Conservation (phyloP, 352 stramenopile species). For the Phytopythium boreale region DNA sequence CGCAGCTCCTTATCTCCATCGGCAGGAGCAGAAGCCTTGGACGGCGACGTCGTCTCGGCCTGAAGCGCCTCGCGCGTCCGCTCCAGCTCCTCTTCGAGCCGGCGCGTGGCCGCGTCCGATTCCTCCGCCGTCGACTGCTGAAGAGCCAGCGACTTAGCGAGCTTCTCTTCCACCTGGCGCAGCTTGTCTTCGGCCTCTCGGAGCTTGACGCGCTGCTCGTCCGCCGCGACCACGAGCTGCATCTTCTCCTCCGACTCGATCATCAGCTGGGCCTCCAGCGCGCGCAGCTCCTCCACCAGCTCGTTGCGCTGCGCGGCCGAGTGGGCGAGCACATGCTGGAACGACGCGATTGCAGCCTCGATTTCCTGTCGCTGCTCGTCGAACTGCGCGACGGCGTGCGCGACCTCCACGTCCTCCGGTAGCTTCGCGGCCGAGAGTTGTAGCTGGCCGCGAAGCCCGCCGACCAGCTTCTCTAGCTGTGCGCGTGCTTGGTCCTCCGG, state of each 20-base stretch:
- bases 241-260: conserved; percentile 49
- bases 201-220: conserved; percentile 8
- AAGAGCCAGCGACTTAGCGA: conserved; percentile 11
- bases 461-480: not conserved
- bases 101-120: conserved; percentile 6
- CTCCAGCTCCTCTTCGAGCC: conserved; percentile 20
- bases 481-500: not conserved
- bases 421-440: no score
- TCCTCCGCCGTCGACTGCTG: conserved; percentile 14
- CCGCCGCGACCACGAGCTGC: conserved; percentile 9
- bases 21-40: not conserved
- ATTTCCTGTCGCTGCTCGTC: not conserved
- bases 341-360: not conserved
- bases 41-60: not conserved
- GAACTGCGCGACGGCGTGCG: not conserved
- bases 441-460: not conserved
- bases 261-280: conserved; percentile 48
- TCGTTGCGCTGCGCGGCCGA: conserved; percentile 32
- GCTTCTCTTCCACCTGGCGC: conserved; percentile 15
- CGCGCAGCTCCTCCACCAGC: conserved; percentile 41
- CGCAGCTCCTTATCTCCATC: conserved; percentile 17
- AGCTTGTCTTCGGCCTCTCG: conserved; percentile 14
- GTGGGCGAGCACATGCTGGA: conserved; percentile 17
- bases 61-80: not conserved
- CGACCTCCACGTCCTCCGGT: not conserved